Percentiles rank a stretch among this genome's conserved stretches.
phyloP scores from a whole-genome alignment of 495 filamentous ascomycete species.

The Xylaria bambusicola region DNA sequence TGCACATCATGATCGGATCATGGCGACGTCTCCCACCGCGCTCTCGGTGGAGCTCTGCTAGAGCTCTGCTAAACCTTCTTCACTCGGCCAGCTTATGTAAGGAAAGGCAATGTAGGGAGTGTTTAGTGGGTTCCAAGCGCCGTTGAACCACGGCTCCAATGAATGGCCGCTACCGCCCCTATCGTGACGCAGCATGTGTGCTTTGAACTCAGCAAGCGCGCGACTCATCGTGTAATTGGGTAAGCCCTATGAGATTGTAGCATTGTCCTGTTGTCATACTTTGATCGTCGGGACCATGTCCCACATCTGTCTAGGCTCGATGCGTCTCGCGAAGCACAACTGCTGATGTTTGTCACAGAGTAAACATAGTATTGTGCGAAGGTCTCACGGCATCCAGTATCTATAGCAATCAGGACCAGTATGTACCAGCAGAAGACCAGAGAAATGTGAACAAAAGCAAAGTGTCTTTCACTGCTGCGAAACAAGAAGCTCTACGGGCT shows the following conservation, averaged over 20 bases:
- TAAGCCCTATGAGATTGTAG: not conserved
- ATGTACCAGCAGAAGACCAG: not conserved
- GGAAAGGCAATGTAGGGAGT: no score
- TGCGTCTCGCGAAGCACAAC: no score
- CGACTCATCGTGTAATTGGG: not conserved
- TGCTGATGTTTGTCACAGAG: no score
- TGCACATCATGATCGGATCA: slow-evolving; percentile 16
- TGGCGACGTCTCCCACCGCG: slow-evolving; percentile 3
- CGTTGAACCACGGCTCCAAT: not conserved
- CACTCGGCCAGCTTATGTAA: not conserved
- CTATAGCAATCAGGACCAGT: not conserved
- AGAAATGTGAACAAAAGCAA: not conserved
- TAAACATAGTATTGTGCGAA: no score
- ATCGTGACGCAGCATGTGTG: slow-evolving; percentile 9
- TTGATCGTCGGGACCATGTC: no score
- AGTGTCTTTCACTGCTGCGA: slow-evolving; percentile 6
- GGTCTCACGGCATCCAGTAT: no score
- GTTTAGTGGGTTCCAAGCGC: not conserved
- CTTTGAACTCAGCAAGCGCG: slow-evolving; percentile 13
- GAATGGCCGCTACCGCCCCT: not conserved
- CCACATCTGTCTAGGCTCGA: no score
- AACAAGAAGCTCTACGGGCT: not conserved
- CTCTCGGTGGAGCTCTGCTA: not conserved
- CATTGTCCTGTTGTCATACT: no score
- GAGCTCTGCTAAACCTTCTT: not conserved